A percentile compares a stretch with the other conserved stretches of the same genome.
Evolutionary conservation across 2,329 filamentous ascomycete species (phyloP).

Genomic region (Cercospora citrullina): DNA sequence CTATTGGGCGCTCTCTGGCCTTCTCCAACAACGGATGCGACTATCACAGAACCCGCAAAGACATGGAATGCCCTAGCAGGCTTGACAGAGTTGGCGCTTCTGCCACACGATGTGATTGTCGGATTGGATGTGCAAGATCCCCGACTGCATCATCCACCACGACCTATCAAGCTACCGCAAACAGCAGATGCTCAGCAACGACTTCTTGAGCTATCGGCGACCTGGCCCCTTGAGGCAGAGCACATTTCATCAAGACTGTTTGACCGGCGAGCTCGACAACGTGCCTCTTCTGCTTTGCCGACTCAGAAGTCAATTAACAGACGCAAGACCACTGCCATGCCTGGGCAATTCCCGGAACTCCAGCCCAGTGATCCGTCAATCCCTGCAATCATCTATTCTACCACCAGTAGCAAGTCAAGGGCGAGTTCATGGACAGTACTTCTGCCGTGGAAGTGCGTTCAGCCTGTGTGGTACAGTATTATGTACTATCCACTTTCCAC

Average conservation of each 20-base stretch:
- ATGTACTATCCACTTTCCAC: conserved; percentile 79
- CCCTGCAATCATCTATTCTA: conserved; percentile 66
- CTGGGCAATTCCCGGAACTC: conserved; percentile 63
- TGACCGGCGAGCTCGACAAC: conserved; percentile 64
- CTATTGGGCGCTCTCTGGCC: conserved; percentile 68
- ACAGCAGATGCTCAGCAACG: conserved; percentile 32
- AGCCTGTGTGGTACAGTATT: conserved; percentile 80
- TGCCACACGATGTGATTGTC: conserved; percentile 70
- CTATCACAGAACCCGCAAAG: conserved; percentile 45
- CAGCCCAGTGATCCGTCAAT: conserved; percentile 69
- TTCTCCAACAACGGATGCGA: conserved; percentile 31
- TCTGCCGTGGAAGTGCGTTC: conserved; percentile 86
- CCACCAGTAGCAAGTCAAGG: conserved; percentile 39
- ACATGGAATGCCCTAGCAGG: conserved; percentile 56
- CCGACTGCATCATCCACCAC: conserved; percentile 73
- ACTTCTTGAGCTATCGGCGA: conserved; percentile 62
- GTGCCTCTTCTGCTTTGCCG: conserved; percentile 65
- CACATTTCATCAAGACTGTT: conserved; percentile 57
- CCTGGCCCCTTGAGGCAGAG: conserved; percentile 65
- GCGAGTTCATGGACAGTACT: conserved; percentile 80
- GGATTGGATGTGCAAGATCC: conserved; percentile 76
- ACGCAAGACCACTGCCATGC: conserved; percentile 63
- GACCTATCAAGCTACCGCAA: conserved; percentile 45
- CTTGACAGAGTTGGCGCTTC: conserved; percentile 66
- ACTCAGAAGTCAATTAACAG: conserved; percentile 79